Evolutionary conservation across 257 asterid genomes (phyloP), one percentile per base, ranked within the genome.

Genomic region (Petunia axillaris): DNA sequence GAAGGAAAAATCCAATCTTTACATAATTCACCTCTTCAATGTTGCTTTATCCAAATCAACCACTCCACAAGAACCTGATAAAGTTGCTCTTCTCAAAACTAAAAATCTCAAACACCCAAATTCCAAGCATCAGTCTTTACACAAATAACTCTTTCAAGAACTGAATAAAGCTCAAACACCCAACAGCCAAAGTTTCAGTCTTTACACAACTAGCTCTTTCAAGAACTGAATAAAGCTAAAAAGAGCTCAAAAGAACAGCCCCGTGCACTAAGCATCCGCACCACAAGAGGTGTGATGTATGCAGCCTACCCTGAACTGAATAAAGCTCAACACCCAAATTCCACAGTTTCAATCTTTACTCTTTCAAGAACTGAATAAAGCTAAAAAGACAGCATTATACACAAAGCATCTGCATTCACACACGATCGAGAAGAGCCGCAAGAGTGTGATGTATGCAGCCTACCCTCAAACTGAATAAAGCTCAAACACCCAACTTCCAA

Each of bases 91-190:
- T 82, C 54, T 41, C 55, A 85, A 71, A 60, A 79, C 75, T 10
- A 74, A 74, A 73, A 73, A 39, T 75, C 74, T 79, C 58, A 74
- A 80, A 78, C 50, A 71, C 90, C 89, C 83, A 84, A 83, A 80
- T 73, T 86, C 76, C 36, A 86, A 88, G 82, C 78, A 68, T 79
- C 87, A 50, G 46, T 65, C 84, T 87, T 58, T 85, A 73, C 76
- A 79, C 83, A 71, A 85, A 76, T 37, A 76, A 79, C 52, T 65
- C 67, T 10, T 75, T 66, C 71, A 78, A 13, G 53, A 81, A 77
- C 74, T 67, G 63, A 81, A 82, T 66, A 60, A 35, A 74, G 67
- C 70, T 85, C 81, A 43, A 74, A 71, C 64, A 5, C 44, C 77
- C 64, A 57, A 77, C 60, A 80, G 74, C 25, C 25, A 25, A 66